Base-by-base conservation (phyloP, 768 basidiomycete species). In the Leccinellum rugosiceps region DNA sequence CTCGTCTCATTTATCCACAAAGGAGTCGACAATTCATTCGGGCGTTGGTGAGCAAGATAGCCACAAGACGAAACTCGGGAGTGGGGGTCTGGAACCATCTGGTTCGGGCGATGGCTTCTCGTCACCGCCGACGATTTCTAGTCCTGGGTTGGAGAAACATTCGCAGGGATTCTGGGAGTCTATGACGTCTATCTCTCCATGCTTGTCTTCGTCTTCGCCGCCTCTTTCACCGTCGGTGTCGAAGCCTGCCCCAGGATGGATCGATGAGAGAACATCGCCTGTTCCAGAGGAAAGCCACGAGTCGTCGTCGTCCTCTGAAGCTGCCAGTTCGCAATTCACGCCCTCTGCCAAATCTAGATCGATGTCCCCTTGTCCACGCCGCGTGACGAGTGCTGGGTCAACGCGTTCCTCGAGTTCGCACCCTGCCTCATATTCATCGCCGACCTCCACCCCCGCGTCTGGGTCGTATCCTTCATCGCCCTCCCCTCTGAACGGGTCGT, bases 161-260 rank as follows among this genome's bases (percentile, higher is more conserved):
- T 50, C 65, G 21, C 69, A 68, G 4, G 68, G 69, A 26, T 70
- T 70, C 43, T 70, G 68, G 68, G 67, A 65, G n/a, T 56, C 65
- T 21, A 46, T 57, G 28, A 52, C 41, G 4, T 57, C 62, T 2
- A 13, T 58, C 6, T 66, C 65, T 7, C 65, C 68, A 19, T 64
- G 55, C 26, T 59, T 56, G 46, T 60, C 63, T 11, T 63, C 51
- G 23, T 66, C 64, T 23, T 64, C 60, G 0, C 56, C 53, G 10
- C 53, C 62, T 25, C 21, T 58, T 19, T 67, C 67, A 10, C 60
- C 62, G 2, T 61, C 58, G 56, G 58, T 26, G 21, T 62, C 17
- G 59, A 32, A 34, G 19, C 13, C 4, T n/a, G 53, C 45, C 13
- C n/a, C 15, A n/a, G 58, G 48, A 30, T 56, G 59, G 48, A 38